Conservation (phyloP, 495 filamentous ascomycete genomes). For the Podospora didyma region DNA sequence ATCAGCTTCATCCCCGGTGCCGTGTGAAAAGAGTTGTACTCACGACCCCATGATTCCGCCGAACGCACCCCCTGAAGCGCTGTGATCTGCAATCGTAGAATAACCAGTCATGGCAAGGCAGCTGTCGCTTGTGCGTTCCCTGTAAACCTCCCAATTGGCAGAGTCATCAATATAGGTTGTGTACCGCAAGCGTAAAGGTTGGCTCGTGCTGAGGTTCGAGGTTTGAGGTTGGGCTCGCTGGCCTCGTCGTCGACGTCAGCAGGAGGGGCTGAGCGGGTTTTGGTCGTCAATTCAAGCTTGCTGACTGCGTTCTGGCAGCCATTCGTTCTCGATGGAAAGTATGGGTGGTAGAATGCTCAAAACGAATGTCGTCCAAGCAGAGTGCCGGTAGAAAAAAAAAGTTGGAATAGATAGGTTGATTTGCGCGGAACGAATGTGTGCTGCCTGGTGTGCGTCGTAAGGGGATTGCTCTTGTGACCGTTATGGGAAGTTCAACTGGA, state of each 20-base stretch:
- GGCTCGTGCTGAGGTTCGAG: neutral
- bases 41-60: slow-evolving; percentile 40
- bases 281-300: neutral
- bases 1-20: neutral
- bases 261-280: neutral
- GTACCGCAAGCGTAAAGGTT: neutral
- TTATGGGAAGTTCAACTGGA: neutral
- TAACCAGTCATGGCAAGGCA: slow-evolving; percentile 39
- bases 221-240: neutral
- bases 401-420: no score
- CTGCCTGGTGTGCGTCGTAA: no score
- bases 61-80: slow-evolving; percentile 17
- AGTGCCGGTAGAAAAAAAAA: no score
- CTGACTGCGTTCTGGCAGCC: neutral
- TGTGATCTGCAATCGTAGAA: slow-evolving; percentile 36
- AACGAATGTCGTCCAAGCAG: no score
- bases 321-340: no score
- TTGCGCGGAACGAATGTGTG: no score
- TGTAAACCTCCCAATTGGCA: no score
- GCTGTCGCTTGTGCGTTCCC: neutral
- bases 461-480: neutral
- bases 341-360: no score
- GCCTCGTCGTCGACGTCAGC: neutral
- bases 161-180: neutral
- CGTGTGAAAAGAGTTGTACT: slow-evolving; percentile 1